phyloP scores from a whole-genome alignment of 768 basidiomycete genomes.

The Leccinum uliginosum region DNA sequence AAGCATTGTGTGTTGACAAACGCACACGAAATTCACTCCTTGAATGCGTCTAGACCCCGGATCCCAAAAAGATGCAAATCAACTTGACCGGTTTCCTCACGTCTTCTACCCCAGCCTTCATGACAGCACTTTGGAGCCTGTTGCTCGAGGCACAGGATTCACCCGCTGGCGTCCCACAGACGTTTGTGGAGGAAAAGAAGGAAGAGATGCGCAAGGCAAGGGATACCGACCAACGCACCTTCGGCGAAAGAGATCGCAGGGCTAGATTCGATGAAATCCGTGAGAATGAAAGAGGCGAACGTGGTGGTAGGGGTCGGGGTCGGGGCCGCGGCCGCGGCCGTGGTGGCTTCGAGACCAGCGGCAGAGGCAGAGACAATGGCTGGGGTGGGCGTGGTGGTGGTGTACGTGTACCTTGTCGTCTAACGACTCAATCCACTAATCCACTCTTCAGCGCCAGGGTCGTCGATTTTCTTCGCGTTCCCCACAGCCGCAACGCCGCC shows the following conservation, averaged over 20 bases:
- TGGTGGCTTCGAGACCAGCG: slow-evolving; percentile 47
- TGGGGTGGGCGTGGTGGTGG: slow-evolving; percentile 69
- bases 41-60: slow-evolving; percentile 57
- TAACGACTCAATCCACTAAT: slow-evolving; percentile 6
- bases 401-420: slow-evolving; percentile 10
- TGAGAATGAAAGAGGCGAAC: slow-evolving; percentile 50
- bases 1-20: slow-evolving; percentile 20
- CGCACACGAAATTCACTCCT: not conserved
- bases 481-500: slow-evolving; percentile 45
- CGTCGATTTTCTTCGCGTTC: slow-evolving; percentile 45
- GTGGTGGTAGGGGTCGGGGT: slow-evolving; percentile 50
- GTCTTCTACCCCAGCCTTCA: slow-evolving; percentile 80
- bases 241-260: slow-evolving; percentile 70
- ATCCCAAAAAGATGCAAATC: slow-evolving; percentile 95
- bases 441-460: slow-evolving; percentile 34
- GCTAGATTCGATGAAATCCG: slow-evolving; percentile 65
- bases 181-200: slow-evolving; percentile 90
- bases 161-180: slow-evolving; percentile 83
- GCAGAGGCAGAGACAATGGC: slow-evolving; percentile 51
- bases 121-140: slow-evolving; percentile 84
- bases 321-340: slow-evolving; percentile 54
- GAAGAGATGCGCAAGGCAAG: slow-evolving; percentile 76
- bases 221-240: slow-evolving; percentile 56
- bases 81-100: slow-evolving; percentile 91
- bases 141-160: slow-evolving; percentile 91